A percentile compares a stretch with the other conserved stretches of the same genome.
These are phyloP conservation scores for Buddleja alternifolia DNA, from an alignment of 257 asterid species.

Conservation along the genomic window DNA sequence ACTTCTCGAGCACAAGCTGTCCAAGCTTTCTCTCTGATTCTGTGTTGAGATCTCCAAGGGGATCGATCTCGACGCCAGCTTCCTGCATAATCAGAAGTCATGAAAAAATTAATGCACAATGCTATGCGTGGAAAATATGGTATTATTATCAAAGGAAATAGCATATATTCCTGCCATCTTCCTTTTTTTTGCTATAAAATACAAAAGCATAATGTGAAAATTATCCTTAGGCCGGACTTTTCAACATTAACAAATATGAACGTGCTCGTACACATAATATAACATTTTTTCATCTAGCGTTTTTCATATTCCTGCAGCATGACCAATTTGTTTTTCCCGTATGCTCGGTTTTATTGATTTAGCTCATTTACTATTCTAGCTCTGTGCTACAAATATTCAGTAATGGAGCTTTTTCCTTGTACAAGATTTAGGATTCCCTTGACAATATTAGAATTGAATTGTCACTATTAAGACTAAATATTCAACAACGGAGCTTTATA, in stretches of 20 bases:
- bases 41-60: conserved; percentile 88
- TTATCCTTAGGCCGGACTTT: neutral
- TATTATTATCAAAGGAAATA: neutral
- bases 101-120: neutral
- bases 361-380: too few relatives aligned
- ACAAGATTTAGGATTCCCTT: neutral
- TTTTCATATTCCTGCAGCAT: neutral
- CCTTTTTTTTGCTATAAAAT: neutral
- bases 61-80: conserved; percentile 87
- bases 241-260: too few relatives aligned
- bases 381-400: too few relatives aligned
- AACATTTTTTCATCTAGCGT: too few relatives aligned
- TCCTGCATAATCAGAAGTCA: conserved; percentile 50
- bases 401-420: neutral
- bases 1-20: conserved; percentile 84
- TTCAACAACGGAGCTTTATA: too few relatives aligned
- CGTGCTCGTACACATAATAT: too few relatives aligned
- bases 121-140: neutral
- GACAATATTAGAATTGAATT: neutral
- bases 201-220: neutral
- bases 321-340: neutral
- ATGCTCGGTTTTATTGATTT: neutral
- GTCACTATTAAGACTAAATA: too few relatives aligned
- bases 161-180: neutral
- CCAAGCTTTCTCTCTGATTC: conserved; percentile 89